phyloP scores from a whole-genome alignment of 176 grass and related monocot species.

The sorghum (Sorghum bicolor) region DNA sequence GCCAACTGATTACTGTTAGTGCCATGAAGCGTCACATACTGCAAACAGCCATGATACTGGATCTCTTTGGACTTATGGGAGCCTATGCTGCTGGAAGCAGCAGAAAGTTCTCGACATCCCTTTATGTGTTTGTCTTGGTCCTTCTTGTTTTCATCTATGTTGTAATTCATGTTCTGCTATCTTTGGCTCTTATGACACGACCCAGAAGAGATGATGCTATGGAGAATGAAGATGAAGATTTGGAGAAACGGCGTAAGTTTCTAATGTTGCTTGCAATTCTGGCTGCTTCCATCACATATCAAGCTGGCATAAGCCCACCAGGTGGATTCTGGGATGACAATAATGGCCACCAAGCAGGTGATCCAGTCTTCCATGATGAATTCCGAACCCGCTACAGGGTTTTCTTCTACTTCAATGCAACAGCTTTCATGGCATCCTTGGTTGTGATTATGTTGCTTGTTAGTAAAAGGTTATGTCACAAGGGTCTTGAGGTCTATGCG shows the following conservation, averaged over 20 bases:
- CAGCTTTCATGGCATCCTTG: slow-evolving; percentile 41
- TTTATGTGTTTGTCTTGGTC: slow-evolving; percentile 39
- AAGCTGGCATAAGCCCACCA: slow-evolving; percentile 43
- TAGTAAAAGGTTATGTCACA: slow-evolving; percentile 32
- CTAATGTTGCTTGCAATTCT: slow-evolving; percentile 43
- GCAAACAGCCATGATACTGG: slow-evolving; percentile 39
- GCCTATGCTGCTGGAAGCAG: slow-evolving; percentile 46
- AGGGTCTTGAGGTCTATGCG: slow-evolving; percentile 12
- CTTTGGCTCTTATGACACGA: neutral
- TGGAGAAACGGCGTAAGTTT: slow-evolving; percentile 39
- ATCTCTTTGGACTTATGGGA: slow-evolving; percentile 51
- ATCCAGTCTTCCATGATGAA: slow-evolving; percentile 24
- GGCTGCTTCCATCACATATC: slow-evolving; percentile 48
- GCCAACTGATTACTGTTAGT: slow-evolving; percentile 3
- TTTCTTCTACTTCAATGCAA: slow-evolving; percentile 50
- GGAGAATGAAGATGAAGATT: neutral
- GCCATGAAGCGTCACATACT: slow-evolving; percentile 34
- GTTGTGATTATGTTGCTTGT: slow-evolving; percentile 42
- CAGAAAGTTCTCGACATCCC: slow-evolving; percentile 32
- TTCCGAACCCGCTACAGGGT: slow-evolving; percentile 17
- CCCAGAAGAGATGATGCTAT: neutral
- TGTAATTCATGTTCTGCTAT: slow-evolving; percentile 30
- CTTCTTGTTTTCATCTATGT: slow-evolving; percentile 36
- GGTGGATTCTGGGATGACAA: slow-evolving; percentile 43
- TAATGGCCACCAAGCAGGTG: slow-evolving; percentile 24